phyloP scores from a whole-genome alignment of 495 filamentous ascomycete genomes.

The Neurospora cerealis region DNA sequence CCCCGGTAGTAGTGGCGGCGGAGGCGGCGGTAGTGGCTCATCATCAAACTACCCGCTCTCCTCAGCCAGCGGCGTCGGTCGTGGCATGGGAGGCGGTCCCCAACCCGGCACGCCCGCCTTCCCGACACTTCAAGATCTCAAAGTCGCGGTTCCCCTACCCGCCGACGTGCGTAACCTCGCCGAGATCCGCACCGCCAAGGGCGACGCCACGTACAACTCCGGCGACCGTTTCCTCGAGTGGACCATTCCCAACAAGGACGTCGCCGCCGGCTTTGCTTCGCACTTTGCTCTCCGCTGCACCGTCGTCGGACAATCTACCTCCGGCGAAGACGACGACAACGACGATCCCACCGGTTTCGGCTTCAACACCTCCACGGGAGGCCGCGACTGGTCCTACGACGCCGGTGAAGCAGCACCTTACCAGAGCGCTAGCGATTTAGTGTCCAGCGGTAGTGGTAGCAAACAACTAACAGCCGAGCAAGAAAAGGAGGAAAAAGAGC shows the following conservation, averaged over 20 bases:
- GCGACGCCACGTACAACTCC: conserved; percentile 72
- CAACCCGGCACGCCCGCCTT: conserved; percentile 36
- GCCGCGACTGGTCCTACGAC: conserved; percentile 52
- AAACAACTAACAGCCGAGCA: conserved; percentile 28
- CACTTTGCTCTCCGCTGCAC: conserved; percentile 65
- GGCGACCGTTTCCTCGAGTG: conserved; percentile 70
- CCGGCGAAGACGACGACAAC: conserved; percentile 47
- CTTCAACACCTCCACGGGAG: conserved; percentile 14
- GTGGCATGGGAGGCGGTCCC: conserved; percentile 22
- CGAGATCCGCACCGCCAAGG: conserved; percentile 72
- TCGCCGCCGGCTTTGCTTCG: conserved; percentile 49
- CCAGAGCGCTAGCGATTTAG: conserved; percentile 21
- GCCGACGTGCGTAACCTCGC: conserved; percentile 73
- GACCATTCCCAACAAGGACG: conserved; percentile 62
- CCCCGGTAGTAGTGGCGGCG: conserved; percentile 38
- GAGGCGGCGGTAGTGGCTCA: conserved; percentile 22
- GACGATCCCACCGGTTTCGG: conserved; percentile 39
- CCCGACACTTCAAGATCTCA: conserved; percentile 69
- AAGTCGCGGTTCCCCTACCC: conserved; percentile 74
- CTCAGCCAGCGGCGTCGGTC: not conserved
- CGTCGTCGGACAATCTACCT: conserved; percentile 56
- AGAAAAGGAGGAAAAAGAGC: conserved; percentile 33
- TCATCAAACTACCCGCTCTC: not conserved
- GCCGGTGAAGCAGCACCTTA: conserved; percentile 35
- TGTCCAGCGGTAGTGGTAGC: conserved; percentile 17